Conservation (phyloP, 2,329 filamentous ascomycete genomes). For the Coleophoma eucalyptorum region DNA sequence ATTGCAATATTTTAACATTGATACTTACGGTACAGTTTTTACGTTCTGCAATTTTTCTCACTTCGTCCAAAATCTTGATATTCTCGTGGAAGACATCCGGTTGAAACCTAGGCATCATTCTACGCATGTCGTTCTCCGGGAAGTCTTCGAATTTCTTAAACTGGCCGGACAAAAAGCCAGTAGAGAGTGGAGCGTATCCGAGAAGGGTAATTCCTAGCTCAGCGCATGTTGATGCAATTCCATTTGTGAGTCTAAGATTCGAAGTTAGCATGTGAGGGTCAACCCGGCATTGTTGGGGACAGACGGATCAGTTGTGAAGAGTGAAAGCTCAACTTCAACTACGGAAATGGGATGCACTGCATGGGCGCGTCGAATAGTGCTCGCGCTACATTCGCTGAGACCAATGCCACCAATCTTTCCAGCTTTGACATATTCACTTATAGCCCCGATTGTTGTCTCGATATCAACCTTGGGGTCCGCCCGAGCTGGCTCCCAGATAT, state of each 20-base stretch:
- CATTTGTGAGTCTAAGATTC: slow-evolving; percentile 41
- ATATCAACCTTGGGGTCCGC: slow-evolving; percentile 35
- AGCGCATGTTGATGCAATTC: slow-evolving; percentile 31
- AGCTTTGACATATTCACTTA: slow-evolving; percentile 39
- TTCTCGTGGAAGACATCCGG: slow-evolving; percentile 47
- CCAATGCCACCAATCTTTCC: slow-evolving; percentile 43
- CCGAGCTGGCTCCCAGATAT: slow-evolving; percentile 37
- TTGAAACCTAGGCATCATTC: slow-evolving; percentile 34
- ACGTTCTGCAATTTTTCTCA: slow-evolving; percentile 36
- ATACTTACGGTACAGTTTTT: slow-evolving; percentile 37
- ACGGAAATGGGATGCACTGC: slow-evolving; percentile 43
- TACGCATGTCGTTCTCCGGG: slow-evolving; percentile 26
- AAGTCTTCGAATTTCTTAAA: slow-evolving; percentile 2
- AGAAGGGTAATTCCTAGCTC: slow-evolving; percentile 37
- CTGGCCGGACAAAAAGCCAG: slow-evolving; percentile 41
- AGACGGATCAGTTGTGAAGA: slow-evolving; percentile 31
- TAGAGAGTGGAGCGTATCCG: slow-evolving; percentile 40
- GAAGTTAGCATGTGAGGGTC: slow-evolving; percentile 33
- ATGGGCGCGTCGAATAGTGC: slow-evolving; percentile 37
- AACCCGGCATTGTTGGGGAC: slow-evolving; percentile 23
- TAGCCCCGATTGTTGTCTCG: slow-evolving; percentile 40
- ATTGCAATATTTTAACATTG: not conserved
- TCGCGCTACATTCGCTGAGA: slow-evolving; percentile 39
- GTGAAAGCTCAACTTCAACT: slow-evolving; percentile 48
- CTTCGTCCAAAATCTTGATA: slow-evolving; percentile 36